A percentile compares a stretch with the other conserved stretches of the same genome.
phyloP scores from a whole-genome alignment of 495 filamentous ascomycete genomes.

The Hyaloscypha hepaticicola region DNA sequence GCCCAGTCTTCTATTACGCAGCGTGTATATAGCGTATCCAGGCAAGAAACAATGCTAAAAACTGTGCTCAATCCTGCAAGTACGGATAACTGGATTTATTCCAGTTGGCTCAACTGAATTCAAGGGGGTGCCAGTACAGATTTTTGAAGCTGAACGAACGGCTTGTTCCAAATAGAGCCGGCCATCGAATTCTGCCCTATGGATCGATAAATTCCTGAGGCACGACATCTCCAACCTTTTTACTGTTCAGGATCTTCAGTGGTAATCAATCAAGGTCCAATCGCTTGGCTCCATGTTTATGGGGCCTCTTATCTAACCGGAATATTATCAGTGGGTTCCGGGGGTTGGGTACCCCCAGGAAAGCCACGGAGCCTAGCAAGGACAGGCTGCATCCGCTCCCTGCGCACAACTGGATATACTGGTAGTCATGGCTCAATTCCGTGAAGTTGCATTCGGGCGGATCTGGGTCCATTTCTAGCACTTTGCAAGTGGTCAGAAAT shows the following conservation, averaged over 20 bases:
- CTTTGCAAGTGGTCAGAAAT: background rate
- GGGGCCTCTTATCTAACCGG: background rate
- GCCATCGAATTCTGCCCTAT: background rate
- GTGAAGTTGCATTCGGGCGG: too few relatives aligned
- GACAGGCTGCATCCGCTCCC: background rate
- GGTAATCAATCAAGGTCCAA: background rate
- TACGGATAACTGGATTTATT: too few relatives aligned
- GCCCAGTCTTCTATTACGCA: too few relatives aligned
- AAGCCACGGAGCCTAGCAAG: background rate
- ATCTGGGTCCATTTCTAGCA: background rate
- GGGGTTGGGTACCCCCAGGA: background rate
- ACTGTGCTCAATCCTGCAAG: too few relatives aligned
- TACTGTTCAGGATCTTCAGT: background rate
- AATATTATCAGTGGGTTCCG: background rate
- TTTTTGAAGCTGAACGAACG: background rate
- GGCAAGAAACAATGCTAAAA: too few relatives aligned
- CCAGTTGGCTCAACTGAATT: background rate
- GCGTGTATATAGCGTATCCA: too few relatives aligned
- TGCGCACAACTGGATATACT: too few relatives aligned
- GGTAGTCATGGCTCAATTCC: too few relatives aligned
- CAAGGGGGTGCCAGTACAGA: background rate
- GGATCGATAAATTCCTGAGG: background rate
- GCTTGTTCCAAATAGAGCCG: background rate
- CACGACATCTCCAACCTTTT: background rate
- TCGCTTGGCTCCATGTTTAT: background rate